Percentiles rank a stretch among this genome's conserved stretches.
These are phyloP conservation scores for Carex cristatella DNA, from an alignment of 176 grass and related monocot species.

Conservation along the genomic window DNA sequence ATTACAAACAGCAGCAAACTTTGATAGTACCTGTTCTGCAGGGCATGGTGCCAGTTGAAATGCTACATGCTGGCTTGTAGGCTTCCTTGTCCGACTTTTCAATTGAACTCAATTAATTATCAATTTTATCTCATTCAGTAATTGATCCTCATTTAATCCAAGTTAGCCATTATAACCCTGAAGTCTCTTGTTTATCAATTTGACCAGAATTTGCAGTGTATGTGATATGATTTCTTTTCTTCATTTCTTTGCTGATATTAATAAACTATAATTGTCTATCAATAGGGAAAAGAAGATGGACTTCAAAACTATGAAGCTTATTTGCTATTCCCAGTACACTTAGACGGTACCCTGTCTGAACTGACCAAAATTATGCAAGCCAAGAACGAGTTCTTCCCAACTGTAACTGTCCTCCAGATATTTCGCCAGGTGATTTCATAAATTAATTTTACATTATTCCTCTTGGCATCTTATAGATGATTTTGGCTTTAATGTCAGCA, in stretches of 20 bases:
- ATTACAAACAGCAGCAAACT: neutral
- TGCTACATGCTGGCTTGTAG: neutral
- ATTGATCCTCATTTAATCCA: neutral
- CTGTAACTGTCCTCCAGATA: slow-evolving; percentile 68
- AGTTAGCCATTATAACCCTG: neutral
- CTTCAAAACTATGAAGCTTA: slow-evolving; percentile 70
- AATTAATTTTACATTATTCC: neutral
- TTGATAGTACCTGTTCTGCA: neutral
- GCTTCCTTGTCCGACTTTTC: neutral
- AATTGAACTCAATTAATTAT: neutral
- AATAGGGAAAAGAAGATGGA: slow-evolving; percentile 64
- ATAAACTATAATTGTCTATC: neutral
- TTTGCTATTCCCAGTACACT: slow-evolving; percentile 85
- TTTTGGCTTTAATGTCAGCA: neutral
- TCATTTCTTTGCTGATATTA: neutral
- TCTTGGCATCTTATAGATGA: neutral
- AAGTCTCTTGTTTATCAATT: neutral
- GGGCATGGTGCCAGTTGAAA: neutral
- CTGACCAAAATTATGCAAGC: slow-evolving; percentile 50
- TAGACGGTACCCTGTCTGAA: slow-evolving; percentile 79
- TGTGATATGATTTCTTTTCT: neutral
- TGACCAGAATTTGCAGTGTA: neutral
- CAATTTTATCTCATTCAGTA: neutral
- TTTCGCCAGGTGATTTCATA: slow-evolving; percentile 67
- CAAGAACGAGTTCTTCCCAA: slow-evolving; percentile 61